These are phyloP conservation scores for Capronia americana DNA, from an alignment of 2,329 filamentous ascomycete genomes.

Conservation along the genomic window DNA sequence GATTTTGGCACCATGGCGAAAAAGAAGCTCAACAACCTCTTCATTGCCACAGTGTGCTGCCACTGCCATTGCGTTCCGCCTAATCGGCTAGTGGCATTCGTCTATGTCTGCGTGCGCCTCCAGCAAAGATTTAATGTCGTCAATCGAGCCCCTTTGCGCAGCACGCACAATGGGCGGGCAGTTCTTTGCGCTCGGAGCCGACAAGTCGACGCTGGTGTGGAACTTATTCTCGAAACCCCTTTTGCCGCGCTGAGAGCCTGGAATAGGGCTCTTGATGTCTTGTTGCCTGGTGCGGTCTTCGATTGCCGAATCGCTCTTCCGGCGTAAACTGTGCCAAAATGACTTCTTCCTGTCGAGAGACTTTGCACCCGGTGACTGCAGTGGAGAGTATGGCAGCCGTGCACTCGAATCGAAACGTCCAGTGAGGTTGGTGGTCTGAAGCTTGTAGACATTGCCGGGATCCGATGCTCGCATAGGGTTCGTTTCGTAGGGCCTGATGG, in stretches of 20 bases:
- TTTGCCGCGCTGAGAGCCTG: slow-evolving; percentile 4
- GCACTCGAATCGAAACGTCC: background rate
- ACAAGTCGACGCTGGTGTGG: slow-evolving; percentile 10
- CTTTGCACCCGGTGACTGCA: slow-evolving; percentile 4
- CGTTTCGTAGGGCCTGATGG: slow-evolving; percentile 11
- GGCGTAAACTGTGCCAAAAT: slow-evolving; percentile 7
- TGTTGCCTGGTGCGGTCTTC: slow-evolving; percentile 1
- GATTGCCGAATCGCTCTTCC: slow-evolving; percentile 11
- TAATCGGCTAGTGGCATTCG: slow-evolving; percentile 3
- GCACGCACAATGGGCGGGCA: slow-evolving; percentile 9
- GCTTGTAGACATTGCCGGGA: slow-evolving; percentile 13
- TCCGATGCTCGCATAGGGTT: slow-evolving; percentile 4
- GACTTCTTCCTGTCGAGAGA: slow-evolving; percentile 11
- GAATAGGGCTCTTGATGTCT: background rate
- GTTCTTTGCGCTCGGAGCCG: background rate
- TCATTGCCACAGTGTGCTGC: slow-evolving; percentile 13
- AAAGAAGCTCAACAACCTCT: slow-evolving; percentile 6
- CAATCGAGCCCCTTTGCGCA: slow-evolving; percentile 1
- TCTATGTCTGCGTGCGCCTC: slow-evolving; percentile 1
- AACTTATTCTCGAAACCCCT: slow-evolving; percentile 5
- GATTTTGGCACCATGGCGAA: slow-evolving; percentile 9
- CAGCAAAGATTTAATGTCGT: slow-evolving; percentile 8
- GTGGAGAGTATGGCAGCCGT: slow-evolving; percentile 3
- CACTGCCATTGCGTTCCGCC: slow-evolving; percentile 10
- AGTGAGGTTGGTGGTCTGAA: background rate